phyloP scores from a whole-genome alignment of 176 grass and related monocot genomes.

The Hordeum marinum region DNA sequence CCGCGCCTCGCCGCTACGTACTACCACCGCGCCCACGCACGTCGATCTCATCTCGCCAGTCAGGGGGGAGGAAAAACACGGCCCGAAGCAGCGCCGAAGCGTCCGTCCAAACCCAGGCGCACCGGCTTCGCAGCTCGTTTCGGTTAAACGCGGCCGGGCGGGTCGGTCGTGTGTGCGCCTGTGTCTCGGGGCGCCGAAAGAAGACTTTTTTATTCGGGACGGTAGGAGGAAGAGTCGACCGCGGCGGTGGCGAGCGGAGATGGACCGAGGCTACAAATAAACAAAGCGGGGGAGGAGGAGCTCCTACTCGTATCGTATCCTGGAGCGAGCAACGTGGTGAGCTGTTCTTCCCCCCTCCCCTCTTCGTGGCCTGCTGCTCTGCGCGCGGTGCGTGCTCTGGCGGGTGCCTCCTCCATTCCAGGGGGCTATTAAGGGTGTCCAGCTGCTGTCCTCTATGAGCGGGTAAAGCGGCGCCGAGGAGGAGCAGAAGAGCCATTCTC shows the following conservation, averaged over 20 bases:
- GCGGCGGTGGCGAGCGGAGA: not conserved
- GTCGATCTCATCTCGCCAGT: not conserved
- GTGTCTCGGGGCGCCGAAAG: conserved; percentile 1
- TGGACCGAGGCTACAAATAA: conserved; percentile 24
- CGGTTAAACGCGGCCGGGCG: not conserved
- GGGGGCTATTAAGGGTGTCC: conserved; percentile 8
- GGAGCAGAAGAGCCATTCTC: not conserved
- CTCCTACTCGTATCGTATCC: not conserved
- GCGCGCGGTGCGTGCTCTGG: not conserved
- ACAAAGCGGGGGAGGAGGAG: conserved; percentile 21
- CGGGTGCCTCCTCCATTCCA: not conserved
- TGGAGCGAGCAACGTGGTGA: conserved; percentile 47
- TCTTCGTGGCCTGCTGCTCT: conserved; percentile 9
- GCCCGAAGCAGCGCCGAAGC: not conserved
- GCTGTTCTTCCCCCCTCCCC: conserved; percentile 30
- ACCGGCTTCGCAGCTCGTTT: not conserved
- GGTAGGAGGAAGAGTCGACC: not conserved
- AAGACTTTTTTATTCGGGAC: conserved; percentile 13
- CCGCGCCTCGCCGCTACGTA: not conserved
- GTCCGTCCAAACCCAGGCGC: not conserved
- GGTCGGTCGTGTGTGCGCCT: not conserved
- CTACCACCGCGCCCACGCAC: no score
- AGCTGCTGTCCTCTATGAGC: not conserved
- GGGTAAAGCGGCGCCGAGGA: conserved; percentile 11
- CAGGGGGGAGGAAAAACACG: no score